Evolutionary conservation across 1,284 basidiomycete species (phyloP), one percentile per base, ranked within the genome.

Genomic region (Termitomyces sp.): DNA sequence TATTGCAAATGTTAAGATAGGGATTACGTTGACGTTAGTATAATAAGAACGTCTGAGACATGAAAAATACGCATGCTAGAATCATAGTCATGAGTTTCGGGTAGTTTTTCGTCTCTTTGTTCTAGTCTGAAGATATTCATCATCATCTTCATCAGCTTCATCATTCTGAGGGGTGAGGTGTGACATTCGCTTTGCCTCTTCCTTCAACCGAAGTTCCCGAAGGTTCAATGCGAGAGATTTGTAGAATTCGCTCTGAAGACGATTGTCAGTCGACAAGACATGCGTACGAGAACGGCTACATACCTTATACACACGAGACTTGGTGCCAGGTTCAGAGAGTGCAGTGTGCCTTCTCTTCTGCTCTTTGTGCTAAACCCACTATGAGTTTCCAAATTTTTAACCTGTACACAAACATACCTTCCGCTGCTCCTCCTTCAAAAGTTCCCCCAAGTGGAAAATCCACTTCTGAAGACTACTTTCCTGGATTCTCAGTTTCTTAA

Each of bases 381-480:
- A 42, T 51, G 39, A 43, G 13, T 10, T 33, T 50, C 10, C 37
- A 3, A 28, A 1, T 13, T 37, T 37, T 16, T 9, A n/a, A 2
- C 3, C 1, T n/a, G 21, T 24, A 14, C 24, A 38, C 40, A 9
- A 16, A 64, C 65, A 52, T 52, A 86, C 86, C 77, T 86, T 87
- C 57, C 77, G 76, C 57, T 83, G 79, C 60, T 88, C 86, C 35
- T 78, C 75, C 63, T 81, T 83, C 30, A 79, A 67, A 50, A 88
- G 64, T 10, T 74, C 68, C 3, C 74, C 68, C 41, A 88, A 64
- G 58, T 85, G 77, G 61, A 78, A 79, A 60, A 88, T 79, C 86
- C 86, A 88, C 49, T 73, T 68, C 59, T 86, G 81, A 55, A 88
- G 63, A 57, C 77, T 77, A 28, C 76, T 76, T 60, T 83, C 81